These are phyloP conservation scores for Tuber magnatum DNA, from an alignment of 495 filamentous ascomycete genomes.

Conservation along the genomic window DNA sequence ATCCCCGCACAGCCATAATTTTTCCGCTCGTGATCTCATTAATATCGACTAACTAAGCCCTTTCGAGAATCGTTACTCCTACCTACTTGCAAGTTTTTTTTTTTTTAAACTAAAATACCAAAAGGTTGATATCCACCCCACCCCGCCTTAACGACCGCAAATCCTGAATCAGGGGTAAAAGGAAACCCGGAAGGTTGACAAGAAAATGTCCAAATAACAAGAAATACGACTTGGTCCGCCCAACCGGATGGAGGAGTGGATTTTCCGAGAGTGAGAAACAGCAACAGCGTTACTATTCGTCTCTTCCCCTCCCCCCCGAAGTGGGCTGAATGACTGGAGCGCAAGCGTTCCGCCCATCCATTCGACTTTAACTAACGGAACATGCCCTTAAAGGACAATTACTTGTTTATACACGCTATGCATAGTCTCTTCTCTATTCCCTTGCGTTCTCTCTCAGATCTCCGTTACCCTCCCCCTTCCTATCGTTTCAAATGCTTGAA, in stretches of 20 bases:
- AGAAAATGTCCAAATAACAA: not conserved
- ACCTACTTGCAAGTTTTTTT: not conserved
- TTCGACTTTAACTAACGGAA: not conserved
- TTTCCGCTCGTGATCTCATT: not conserved
- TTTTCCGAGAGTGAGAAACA: not conserved
- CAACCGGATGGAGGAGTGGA: not conserved
- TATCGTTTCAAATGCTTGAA: not conserved
- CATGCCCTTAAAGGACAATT: not conserved
- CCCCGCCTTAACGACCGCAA: not conserved
- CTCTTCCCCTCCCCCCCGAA: not conserved
- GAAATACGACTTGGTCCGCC: not conserved
- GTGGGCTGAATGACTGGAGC: not conserved
- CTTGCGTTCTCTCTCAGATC: not conserved
- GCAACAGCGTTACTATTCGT: not conserved
- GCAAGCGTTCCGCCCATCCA: not conserved
- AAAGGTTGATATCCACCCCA: not conserved
- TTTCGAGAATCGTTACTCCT: not conserved
- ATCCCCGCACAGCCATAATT: not conserved
- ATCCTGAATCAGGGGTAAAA: not conserved
- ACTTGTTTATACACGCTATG: not conserved
- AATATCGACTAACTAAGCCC: not conserved
- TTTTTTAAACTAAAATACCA: not conserved
- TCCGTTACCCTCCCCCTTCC: not conserved
- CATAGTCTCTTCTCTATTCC: not conserved
- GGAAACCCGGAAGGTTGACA: not conserved